Evolutionary conservation across 2,329 filamentous ascomycete genomes (phyloP).

Genomic region (Verticillium nubilum): DNA sequence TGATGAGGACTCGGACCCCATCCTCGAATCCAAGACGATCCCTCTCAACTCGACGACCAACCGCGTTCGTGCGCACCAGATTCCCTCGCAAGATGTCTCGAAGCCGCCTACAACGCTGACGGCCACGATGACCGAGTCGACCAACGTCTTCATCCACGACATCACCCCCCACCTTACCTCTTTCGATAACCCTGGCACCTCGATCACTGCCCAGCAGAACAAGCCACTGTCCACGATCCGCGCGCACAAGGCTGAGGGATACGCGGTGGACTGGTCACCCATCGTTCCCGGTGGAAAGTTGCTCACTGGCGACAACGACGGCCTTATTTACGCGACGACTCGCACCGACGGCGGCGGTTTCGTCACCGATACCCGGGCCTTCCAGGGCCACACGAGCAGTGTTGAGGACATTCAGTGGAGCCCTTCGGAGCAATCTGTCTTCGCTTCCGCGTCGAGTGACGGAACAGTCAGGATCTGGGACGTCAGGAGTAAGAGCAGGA

Average conservation of each 20-base stretch:
- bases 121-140: constrained; percentile 87
- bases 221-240: constrained; percentile 83
- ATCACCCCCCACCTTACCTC: constrained; percentile 82
- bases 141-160: constrained; percentile 87
- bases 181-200: constrained; percentile 83
- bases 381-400: constrained; percentile 76
- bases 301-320: constrained; percentile 85
- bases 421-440: constrained; percentile 86
- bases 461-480: constrained; percentile 97
- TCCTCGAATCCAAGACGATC: constrained; percentile 88
- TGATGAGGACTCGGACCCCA: constrained; percentile 76
- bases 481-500: constrained; percentile 80
- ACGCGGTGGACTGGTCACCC: constrained; percentile 95
- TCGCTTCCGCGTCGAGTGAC: constrained; percentile 89
- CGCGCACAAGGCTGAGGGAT: constrained; percentile 90
- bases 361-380: constrained; percentile 78
- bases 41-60: constrained; percentile 86
- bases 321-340: constrained; percentile 83
- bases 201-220: constrained; percentile 75
- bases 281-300: constrained; percentile 76
- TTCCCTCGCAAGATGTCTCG: constrained; percentile 63
- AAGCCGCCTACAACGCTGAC: constrained; percentile 76
- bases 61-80: constrained; percentile 83
- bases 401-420: constrained; percentile 98
- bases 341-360: constrained; percentile 83